Evolutionary conservation across 306 rosid genomes (phyloP), one percentile per base, ranked within the genome.

Genomic region (Citrullus mucosospermus): DNA sequence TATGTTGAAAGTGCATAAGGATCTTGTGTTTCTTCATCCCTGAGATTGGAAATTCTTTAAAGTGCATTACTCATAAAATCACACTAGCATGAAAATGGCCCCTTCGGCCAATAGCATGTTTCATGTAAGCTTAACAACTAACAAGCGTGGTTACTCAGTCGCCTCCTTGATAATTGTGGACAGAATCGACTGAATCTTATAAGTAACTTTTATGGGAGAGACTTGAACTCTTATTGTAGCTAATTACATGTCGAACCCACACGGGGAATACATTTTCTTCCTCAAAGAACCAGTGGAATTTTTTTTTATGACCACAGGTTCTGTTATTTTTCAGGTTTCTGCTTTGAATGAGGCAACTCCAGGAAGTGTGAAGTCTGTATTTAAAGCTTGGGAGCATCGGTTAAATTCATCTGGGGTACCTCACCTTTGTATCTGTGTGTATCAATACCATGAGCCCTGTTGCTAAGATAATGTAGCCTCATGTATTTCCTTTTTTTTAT

Each of bases 381-480:
- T 95, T 73, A 95, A 91, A 89, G 91, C 97, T 82, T 95, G 99
- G 99, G 99, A 95, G 80, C 86, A 95, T 9, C 90, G 97, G 57
- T 78, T 95, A 80, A 81, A 86, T 81, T 84, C 88, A 79, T 83
- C 93, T 80, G 97, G 84, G 92, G 99, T 92, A 90, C 76, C 59
- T 78, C 22, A 67, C 75, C 69, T 78, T 36, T 67, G 6, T 43
- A 6, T 43, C 56, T 43, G 18, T 15, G 75, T 44, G 50, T 20
- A 34, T 28, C 41, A 61, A 13, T 61, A 15, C 36, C 16, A 25
- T 59, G 6, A 16, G 44, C 28, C 39, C 67, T 69, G 36, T 77
- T 59, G 16, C 36, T 17, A 30, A 53, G 70, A 53, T 54, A 32
- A 63, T n/a, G 17, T 48, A 75, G 34, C 66, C 51, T 53, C 78